Evolutionary conservation across 257 asterid species (phyloP).

Genomic region (Ocimum tenuiflorum): DNA sequence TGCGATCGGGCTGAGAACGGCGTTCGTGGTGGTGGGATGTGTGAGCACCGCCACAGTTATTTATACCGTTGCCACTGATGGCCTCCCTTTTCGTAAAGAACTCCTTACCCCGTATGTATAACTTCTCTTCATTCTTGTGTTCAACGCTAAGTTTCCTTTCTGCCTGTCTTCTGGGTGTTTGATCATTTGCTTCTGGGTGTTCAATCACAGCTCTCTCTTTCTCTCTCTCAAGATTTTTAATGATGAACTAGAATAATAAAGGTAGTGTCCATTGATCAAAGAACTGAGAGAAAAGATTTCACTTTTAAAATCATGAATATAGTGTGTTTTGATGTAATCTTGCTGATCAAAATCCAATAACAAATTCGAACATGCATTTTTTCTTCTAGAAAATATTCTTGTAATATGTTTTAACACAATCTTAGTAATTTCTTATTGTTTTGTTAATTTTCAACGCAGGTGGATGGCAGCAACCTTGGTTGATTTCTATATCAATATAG

Average conservation of each 20-base stretch:
- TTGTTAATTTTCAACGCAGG: conserved; percentile 50
- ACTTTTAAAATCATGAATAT: background rate
- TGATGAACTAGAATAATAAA: too few relatives aligned
- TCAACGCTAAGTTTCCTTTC: too few relatives aligned
- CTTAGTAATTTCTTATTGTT: background rate
- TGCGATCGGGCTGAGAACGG: conserved; percentile 41
- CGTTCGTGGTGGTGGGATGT: conserved; percentile 55
- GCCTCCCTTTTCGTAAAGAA: conserved; percentile 66
- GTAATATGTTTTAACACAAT: background rate
- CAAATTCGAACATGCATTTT: too few relatives aligned
- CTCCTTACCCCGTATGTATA: conserved; percentile 59
- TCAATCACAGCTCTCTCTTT: background rate
- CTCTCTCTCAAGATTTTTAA: background rate
- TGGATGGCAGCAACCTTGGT: conserved; percentile 75
- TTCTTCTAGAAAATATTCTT: too few relatives aligned
- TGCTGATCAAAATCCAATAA: background rate
- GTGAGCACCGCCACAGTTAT: conserved; percentile 40
- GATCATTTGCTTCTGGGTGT: background rate
- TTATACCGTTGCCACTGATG: conserved; percentile 58
- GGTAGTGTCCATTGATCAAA: background rate
- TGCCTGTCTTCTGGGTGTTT: background rate
- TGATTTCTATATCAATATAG: conserved; percentile 56
- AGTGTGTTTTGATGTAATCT: background rate
- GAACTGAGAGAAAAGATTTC: background rate
- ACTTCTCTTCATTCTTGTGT: background rate